Evolutionary conservation across 139 green algal species (phyloP).

Genomic region (Raphidocelis subcapitata): DNA sequence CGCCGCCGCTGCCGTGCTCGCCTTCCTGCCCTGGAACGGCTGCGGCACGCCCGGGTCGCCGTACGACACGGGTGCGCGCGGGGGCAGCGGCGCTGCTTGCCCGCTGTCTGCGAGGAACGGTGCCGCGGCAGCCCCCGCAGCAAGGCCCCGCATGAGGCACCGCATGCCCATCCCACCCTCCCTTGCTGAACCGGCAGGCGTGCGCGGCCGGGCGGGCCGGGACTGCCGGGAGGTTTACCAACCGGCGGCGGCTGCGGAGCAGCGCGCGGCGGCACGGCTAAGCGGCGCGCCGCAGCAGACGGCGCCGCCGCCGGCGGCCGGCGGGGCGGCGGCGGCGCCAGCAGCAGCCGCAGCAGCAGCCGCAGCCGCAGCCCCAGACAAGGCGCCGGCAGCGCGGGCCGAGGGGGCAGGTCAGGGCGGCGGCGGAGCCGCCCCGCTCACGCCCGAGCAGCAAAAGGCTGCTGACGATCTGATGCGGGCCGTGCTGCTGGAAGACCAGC

Average conservation of each 20-base stretch:
- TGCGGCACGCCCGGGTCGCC: conserved; percentile 21
- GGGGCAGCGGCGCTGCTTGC: not conserved
- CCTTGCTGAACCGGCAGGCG: conserved; percentile 10
- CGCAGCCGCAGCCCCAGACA: not conserved
- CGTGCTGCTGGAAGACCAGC: conserved; percentile 20
- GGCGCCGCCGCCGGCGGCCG: not conserved
- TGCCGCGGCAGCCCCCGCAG: not conserved
- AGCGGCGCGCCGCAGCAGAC: conserved; percentile 1
- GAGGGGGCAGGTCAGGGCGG: not conserved
- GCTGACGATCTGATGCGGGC: conserved; percentile 24
- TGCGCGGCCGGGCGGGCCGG: conserved; percentile 3
- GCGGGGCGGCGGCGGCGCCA: not conserved
- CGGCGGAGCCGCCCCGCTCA: conserved; percentile 4
- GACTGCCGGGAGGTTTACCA: conserved; percentile 37
- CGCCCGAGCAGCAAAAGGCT: conserved; percentile 2
- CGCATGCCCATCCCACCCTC: not conserved
- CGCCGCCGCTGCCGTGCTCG: not conserved
- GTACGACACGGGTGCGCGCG: conserved; percentile 22
- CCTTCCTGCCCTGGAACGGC: conserved; percentile 35
- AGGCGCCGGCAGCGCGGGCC: not conserved
- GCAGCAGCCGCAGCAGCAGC: not conserved
- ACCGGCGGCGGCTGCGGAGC: conserved; percentile 33
- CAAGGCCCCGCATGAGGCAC: not conserved
- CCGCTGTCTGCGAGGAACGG: too few species aligned
- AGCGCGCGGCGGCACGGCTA: conserved; percentile 4